Conservation (phyloP, 148 eudicot species). For the Vaccinium darrowii region DNA sequence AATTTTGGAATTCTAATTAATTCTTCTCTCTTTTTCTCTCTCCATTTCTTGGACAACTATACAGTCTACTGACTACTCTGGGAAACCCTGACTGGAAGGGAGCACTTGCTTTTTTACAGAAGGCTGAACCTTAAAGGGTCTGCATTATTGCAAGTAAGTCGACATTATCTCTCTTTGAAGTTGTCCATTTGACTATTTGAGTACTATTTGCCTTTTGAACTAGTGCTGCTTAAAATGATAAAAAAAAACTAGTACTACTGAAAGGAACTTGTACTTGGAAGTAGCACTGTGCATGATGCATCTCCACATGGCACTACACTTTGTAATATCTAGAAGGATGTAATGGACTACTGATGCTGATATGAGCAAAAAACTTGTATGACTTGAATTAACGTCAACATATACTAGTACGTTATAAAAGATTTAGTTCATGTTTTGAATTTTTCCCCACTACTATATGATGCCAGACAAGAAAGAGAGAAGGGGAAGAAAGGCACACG, state of each 20-base stretch:
- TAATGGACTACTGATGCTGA: background rate
- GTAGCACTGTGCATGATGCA: background rate
- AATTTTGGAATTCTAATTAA: conserved; percentile 2
- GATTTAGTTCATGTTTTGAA: background rate
- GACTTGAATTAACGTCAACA: too few relatives aligned
- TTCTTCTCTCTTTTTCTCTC: background rate
- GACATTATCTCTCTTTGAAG: background rate
- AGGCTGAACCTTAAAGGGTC: conserved; percentile 85
- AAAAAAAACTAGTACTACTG: background rate
- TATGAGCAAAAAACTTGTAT: background rate
- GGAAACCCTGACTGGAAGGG: conserved; percentile 78
- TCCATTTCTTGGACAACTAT: conserved; percentile 8
- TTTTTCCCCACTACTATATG: background rate
- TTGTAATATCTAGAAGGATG: background rate
- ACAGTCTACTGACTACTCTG: conserved; percentile 71
- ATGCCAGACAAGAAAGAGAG: too few relatives aligned
- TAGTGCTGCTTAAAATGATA: background rate
- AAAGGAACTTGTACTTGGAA: background rate
- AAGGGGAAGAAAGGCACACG: too few relatives aligned
- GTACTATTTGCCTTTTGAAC: background rate
- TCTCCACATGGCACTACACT: background rate
- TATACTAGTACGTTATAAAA: background rate
- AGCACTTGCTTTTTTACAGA: conserved; percentile 86
- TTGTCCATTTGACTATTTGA: background rate
- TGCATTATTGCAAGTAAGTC: conserved; percentile 54